phyloP scores from a whole-genome alignment of 208 protist species.

The Naegleria gruberi region DNA sequence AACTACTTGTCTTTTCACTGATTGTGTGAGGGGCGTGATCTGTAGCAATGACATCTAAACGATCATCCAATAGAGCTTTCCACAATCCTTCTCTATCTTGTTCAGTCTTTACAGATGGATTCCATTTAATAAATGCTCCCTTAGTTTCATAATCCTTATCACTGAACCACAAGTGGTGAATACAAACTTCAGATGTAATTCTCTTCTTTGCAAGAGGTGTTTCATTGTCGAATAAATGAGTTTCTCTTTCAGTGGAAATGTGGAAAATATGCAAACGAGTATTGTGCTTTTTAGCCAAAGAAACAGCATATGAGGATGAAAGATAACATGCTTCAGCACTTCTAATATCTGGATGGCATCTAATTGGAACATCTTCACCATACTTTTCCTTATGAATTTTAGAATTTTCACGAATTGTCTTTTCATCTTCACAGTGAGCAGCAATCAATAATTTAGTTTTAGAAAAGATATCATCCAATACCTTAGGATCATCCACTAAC shows the following conservation, averaged over 20 bases:
- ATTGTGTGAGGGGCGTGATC: constrained; percentile 85
- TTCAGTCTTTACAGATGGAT: constrained; percentile 62
- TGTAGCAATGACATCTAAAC: constrained; percentile 79
- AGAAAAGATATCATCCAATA: constrained; percentile 60
- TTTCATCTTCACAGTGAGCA: constrained; percentile 71
- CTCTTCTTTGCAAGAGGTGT: constrained; percentile 46
- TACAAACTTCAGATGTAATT: constrained; percentile 73
- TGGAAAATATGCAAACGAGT: constrained; percentile 77
- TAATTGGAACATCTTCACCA: constrained; percentile 41
- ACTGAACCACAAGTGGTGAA: constrained; percentile 78
- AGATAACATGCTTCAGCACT: constrained; percentile 57
- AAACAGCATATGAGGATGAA: constrained; percentile 58
- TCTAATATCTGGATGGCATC: constrained; percentile 58
- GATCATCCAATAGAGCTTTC: constrained; percentile 68
- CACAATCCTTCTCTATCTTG: constrained; percentile 70
- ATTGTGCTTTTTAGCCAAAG: constrained; percentile 47
- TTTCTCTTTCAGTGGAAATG: constrained; percentile 65
- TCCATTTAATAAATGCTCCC: constrained; percentile 66
- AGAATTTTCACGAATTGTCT: constrained; percentile 50
- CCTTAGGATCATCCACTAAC: constrained; percentile 54
- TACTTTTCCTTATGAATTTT: constrained; percentile 55
- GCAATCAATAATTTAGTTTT: constrained; percentile 59
- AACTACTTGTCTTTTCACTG: constrained; percentile 61
- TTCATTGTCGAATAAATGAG: constrained; percentile 56
- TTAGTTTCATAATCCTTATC: constrained; percentile 48